Evolutionary conservation across 306 rosid species (phyloP), one percentile per base, ranked within the genome.

Genomic region (Castanea mollissima): DNA sequence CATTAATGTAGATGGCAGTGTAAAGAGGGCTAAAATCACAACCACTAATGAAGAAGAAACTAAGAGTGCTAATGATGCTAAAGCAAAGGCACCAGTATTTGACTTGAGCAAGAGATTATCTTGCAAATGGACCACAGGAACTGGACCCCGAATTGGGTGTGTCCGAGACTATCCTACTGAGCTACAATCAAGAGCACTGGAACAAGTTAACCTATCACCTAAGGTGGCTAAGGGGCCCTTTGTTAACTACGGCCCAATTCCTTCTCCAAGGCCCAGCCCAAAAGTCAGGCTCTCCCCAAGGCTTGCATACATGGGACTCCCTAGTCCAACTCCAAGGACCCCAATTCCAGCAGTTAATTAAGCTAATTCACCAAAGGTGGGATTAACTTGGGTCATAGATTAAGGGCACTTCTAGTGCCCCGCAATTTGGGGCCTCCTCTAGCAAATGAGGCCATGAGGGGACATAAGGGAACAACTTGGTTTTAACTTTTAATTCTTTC

Each of bases 231-330:
- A 82, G 41, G 81, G 80, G 62, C 15, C 81, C 3, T 11, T 31
- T 5, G 55, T 52, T 5, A 79, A 74, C 41, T 87, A 74, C 25
- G 97, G 97, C 82, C 98, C 98, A 82, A 87, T 94, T 82, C 98
- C 97, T 1, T 94, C 98, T 74, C 97, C 98, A 11, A 79, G 98
- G 83, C 99, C 98, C 74, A 95, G 98, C 84, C 97, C 98, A 81
- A 94, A 87, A 58, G 58, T 94, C n/a, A 52, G 96, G 75, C 60
- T 94, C 74, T 94, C 98, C 0, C 98, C 98, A 0, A 83, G 97
- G 78, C 80, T 94, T 64, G 78, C 83, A 0, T 83, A 80, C 20
- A 94, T 92, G 94, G 98, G 98, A 49, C 83, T 88, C 2, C 94
- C 92, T 3, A 94, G 96, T 74, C 98, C 98, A 79, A 89, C 94